Evolutionary conservation across 176 grass and related monocot genomes (phyloP), one percentile per base, ranked within the genome.

Genomic region (Musa troglodytarum): DNA sequence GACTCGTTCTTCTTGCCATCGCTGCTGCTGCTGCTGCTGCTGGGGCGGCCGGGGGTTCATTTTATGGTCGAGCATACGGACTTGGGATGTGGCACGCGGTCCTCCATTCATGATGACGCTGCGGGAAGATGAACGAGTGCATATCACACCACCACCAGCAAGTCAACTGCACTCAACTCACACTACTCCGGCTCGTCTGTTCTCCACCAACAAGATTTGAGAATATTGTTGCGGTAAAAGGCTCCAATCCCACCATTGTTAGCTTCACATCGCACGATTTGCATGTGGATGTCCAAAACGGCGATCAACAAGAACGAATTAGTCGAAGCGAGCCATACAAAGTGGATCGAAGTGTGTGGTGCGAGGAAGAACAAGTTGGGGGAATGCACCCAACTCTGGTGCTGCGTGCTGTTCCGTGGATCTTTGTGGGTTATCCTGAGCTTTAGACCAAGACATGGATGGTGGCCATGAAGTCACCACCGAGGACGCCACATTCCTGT

Each of bases 141-240:
- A 26, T 64, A 74, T 52, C 67, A 64, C 29, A 28, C 58, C 74
- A 76, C 19, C 74, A 76, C 0, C 59, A 76, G 4, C 58, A 52
- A 64, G 74, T 76, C 74, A 65, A 52, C 74, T 76, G 56, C 58
- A 65, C 57, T 65, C 22, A 11, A 11, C 58, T 52, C 52, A 28
- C 72, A 57, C 1, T 70, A 49, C 12, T 68, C 28, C 19, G 43
- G 10, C 43, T 15, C 59, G 3, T 43, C 54, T 74, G 55, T 58
- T 69, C 19, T 50, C 67, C 67, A 69, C 34, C 67, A 69, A 0
- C 1, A 69, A 4, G 49, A 69, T 49, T 59, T 43, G 34, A 43
- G 34, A 43, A 6, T 43, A 43, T 43, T 6, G 34, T 6, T 5
- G 34, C 4, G 3, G 34, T 6, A 43, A 43, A 43, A 6, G 34